Percentiles rank a stretch among this genome's conserved stretches.
Evolutionary conservation across 2,329 filamentous ascomycete species (phyloP).

Genomic region (Pestalotiopsis sp.): DNA sequence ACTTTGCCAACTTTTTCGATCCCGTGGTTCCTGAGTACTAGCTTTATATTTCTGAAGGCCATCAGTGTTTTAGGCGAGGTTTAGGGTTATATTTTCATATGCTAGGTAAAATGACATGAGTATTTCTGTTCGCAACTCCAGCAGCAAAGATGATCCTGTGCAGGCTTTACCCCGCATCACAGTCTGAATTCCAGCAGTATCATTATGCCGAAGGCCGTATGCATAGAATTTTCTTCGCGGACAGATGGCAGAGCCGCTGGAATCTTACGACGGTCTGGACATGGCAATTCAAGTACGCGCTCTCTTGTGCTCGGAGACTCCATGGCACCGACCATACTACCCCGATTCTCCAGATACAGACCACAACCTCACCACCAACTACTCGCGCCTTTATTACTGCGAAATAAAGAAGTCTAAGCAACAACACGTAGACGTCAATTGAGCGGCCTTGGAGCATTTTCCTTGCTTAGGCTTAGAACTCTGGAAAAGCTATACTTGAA

Average conservation of each 20-base stretch:
- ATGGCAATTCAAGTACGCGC: too few relatives aligned
- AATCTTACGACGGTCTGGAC: not conserved
- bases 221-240: not conserved
- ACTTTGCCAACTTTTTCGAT: constrained; percentile 8
- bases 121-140: not conserved
- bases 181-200: not conserved
- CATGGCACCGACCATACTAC: too few relatives aligned
- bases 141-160: not conserved
- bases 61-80: not conserved
- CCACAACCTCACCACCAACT: too few relatives aligned
- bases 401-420: too few relatives aligned
- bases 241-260: not conserved
- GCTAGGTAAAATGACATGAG: not conserved
- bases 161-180: not conserved
- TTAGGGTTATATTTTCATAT: too few relatives aligned
- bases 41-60: not conserved
- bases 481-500: too few relatives aligned
- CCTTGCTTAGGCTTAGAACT: too few relatives aligned
- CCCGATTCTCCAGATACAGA: too few relatives aligned
- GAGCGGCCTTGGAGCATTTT: too few relatives aligned
- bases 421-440: too few relatives aligned
- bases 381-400: too few relatives aligned
- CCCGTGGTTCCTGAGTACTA: constrained; percentile 1
- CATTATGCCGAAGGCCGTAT: not conserved
- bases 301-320: too few relatives aligned